Evolutionary conservation across 306 rosid species (phyloP), one percentile per base, ranked within the genome.

Genomic region (Acacia acuminata): DNA sequence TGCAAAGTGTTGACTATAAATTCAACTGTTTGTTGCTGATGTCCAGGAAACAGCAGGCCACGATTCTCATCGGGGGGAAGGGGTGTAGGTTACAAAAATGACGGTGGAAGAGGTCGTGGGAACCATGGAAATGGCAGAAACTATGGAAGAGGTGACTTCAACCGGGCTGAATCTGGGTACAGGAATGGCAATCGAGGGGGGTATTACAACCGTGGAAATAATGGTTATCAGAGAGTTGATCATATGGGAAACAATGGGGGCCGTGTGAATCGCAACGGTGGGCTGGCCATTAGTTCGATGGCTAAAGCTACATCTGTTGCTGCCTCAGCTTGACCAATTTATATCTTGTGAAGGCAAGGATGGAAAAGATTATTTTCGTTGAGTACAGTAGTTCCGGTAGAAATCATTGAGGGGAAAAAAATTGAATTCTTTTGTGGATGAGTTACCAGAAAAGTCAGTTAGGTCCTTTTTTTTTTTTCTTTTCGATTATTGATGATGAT

Each of bases 101-200:
- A 92, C 6, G 98, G 92, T 56, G 81, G 78, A 72, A 89, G 97
- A 87, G 97, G 92, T 25, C 96, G 94, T 56, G 97, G 94, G 71
- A 90, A 83, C 81, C 90, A 80, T 61, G 97, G 91, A 78, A 87
- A 89, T 84, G 89, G 94, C 38, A 82, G 97, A 73, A 81, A 79
- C 82, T 92, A 86, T 87, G 90, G 90, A 19, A 56, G 89, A 22
- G 65, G 88, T 73, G 98, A 94, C 55, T 90, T 65, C 20, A 83
- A 65, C 78, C 80, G 91, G 88, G 81, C 82, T 1, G 98, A 94
- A 9, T 89, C 75, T 83, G 94, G 97, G 38, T 82, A 84, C 61
- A 82, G 92, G 87, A 89, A 81, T 70, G 88, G 92, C 60, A 87
- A 76, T 60, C 83, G 89, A 24, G 95, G 89, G 76, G 94, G 90